Evolutionary conservation across 1,284 basidiomycete genomes (phyloP).

Genomic region (Pseudozyma flocculosa): DNA sequence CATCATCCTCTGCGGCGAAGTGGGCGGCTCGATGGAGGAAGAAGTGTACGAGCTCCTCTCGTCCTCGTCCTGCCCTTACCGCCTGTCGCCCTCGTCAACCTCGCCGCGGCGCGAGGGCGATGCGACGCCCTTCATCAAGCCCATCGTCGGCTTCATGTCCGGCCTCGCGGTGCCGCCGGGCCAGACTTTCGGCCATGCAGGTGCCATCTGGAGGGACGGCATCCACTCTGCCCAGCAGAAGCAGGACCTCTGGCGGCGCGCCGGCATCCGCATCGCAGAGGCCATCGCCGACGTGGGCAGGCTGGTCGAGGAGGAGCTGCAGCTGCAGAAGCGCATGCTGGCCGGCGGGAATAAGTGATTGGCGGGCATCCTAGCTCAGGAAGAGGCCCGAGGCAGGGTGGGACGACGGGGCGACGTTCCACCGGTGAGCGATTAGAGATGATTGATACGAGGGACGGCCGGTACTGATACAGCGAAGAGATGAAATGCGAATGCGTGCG

Average conservation of each 20-base stretch:
- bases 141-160: conserved; percentile 44
- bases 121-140: conserved; percentile 21
- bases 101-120: background rate
- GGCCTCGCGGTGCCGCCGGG: conserved; percentile 39
- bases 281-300: conserved; percentile 33
- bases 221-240: conserved; percentile 31
- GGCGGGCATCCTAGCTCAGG: background rate
- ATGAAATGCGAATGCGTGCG: too few relatives aligned
- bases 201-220: conserved; percentile 43
- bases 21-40: conserved; percentile 49
- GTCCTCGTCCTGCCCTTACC: conserved; percentile 14
- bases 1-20: conserved; percentile 43
- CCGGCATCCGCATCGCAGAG: conserved; percentile 31
- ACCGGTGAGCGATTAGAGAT: too few relatives aligned
- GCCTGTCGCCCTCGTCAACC: background rate
- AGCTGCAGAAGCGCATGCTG: background rate
- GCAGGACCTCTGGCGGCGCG: conserved; percentile 23
- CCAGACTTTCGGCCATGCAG: conserved; percentile 44
- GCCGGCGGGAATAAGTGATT: background rate
- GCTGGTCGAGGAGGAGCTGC: conserved; percentile 21
- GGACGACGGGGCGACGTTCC: too few relatives aligned
- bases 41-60: conserved; percentile 33
- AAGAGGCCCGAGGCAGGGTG: too few relatives aligned
- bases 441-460: too few relatives aligned
- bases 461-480: too few relatives aligned